Base-by-base conservation (phyloP, 495 filamentous ascomycete species). In the Talaromyces thailandensis region DNA sequence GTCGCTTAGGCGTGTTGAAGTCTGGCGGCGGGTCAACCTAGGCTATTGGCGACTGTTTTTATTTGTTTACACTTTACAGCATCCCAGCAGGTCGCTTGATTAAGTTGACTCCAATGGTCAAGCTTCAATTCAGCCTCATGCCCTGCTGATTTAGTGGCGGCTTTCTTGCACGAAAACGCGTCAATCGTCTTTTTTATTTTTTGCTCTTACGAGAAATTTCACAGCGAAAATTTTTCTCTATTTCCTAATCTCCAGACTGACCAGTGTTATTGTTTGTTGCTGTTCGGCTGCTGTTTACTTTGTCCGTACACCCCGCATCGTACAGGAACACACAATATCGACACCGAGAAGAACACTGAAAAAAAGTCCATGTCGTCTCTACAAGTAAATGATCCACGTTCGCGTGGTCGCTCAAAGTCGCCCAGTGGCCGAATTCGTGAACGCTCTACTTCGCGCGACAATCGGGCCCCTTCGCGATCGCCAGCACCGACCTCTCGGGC, bases 351-450 rank as follows among this genome's bases (percentile, higher is more conserved):
- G 24, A 55, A 21, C 23, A 28, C 14, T 28, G 26, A 55, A 52
- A 29, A 32, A n/a, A n/a, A 63, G 37, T 52, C 65, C 64, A 75
- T 74, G 73, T 78, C 83, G 57, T 24, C 53, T 29, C 79, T 88
- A 48, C 76, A 82, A 60, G 82, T 85, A 62, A 75, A 81, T 65
- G 79, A 86, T 67, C 72, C 78, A 72, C 80, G 81, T 66, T 84
- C 82, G 64, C 82, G 83, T 63, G 82, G 76, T 58, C 82, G 85
- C 61, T 85, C 83, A 66, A 85, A 80, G 56, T 88, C 86, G 12
- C 82, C 84, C 35, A 72, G 72, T 58, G 73, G 77, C 61, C 76
- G 76, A 61, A 71, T 67, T 58, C 71, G 73, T 53, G 79, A 80
- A 35, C 79, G 78, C 57, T 80, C 81, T 51, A 73, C 74, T 61